These are phyloP conservation scores for Wickerhamiella occidentalis DNA, from an alignment of 805 yeast genomes.

Conservation along the genomic window DNA sequence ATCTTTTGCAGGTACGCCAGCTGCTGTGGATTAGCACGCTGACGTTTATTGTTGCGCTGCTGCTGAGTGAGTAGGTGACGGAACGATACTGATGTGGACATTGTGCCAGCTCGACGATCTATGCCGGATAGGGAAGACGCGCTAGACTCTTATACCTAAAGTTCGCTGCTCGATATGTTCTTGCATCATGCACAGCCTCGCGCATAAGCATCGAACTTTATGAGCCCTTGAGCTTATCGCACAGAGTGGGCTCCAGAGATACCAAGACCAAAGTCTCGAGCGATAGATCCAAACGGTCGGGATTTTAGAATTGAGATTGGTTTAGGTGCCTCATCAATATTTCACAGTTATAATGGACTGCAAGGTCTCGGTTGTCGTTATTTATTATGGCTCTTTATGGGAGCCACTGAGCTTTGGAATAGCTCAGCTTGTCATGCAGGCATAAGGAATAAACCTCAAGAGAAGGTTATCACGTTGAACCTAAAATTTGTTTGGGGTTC, in stretches of 20 bases:
- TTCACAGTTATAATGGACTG: too few species aligned
- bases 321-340: too few species aligned
- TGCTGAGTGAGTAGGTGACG: conserved; percentile 25
- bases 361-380: too few species aligned
- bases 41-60: conserved; percentile 37
- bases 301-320: too few species aligned
- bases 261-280: too few species aligned
- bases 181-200: background rate
- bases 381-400: too few species aligned
- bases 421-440: too few species aligned
- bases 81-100: conserved; percentile 3
- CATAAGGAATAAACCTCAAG: background rate
- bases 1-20: conserved; percentile 54
- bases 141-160: background rate
- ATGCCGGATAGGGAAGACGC: background rate
- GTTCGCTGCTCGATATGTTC: background rate
- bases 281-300: too few species aligned
- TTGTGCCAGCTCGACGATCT: background rate
- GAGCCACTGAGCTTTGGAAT: too few species aligned
- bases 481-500: background rate
- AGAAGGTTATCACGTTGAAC: background rate
- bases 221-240: background rate
- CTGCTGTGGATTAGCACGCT: conserved; percentile 72
- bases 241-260: too few species aligned
- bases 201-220: background rate